Base-by-base conservation (phyloP, 2,329 filamentous ascomycete species). In the Escovopsis weberi region DNA sequence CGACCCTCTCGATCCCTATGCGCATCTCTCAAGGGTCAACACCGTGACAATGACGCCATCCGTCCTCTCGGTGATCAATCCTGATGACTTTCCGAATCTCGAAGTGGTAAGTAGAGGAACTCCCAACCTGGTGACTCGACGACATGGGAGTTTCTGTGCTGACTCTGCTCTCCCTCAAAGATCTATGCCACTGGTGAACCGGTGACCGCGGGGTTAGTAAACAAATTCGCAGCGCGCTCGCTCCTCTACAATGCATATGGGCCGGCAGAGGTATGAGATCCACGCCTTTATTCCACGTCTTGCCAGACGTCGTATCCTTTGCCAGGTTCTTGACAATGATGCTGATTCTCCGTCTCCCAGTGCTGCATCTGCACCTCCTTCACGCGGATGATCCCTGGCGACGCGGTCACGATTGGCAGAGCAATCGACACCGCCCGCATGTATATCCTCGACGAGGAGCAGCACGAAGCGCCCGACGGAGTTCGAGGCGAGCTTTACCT, bases 231-330 rank as follows among this genome's bases (percentile, higher is more conserved):
- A 3, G 19, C 36, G 6, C 12, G 37, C 11, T 32, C 26, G 12
- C n/a, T 45, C 2, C 32, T 45, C 5, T 45, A 42, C 30, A 45
- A 45, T 34, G 40, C 40, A 7, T 45, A 45, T 23, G 43, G 43
- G 15, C 43, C 43, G n/a, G 43, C 43, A 18, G 43, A 45, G 43
- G 43, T 45, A 35, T n/a, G 34, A 1, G 19, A 32, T 32, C 7
- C 8, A 7, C 8, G 28, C 28, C 8, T 32, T 32, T 3, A 11
- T 9, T 9, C 28, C 8, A 32, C 11, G 28, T 32, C 8, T 32
- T 32, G 28, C 8, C 2, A 18, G 12, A 23, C 23, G 23, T 23
- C 23, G 23, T 23, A 23, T 23, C 23, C 6, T 4, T 23, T 23
- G 34, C 10, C 19, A 15, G 15, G 15, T 37, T n/a, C 34, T 15